Conservation (phyloP, 164 flowering plant genomes). For the Taxillus chinensis region DNA sequence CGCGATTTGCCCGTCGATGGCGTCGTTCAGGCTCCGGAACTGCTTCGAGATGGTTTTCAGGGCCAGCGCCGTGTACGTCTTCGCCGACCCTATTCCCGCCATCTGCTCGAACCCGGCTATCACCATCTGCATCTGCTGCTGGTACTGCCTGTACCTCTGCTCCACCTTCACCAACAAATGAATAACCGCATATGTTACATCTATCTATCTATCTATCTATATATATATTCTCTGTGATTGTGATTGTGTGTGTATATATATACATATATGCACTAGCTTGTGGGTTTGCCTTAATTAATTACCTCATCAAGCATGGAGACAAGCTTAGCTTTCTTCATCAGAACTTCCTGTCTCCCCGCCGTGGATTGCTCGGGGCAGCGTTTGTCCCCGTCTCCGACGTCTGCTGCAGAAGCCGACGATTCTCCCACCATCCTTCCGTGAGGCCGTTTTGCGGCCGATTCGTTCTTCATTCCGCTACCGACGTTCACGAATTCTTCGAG, state of each 20-base stretch:
- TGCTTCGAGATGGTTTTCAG: slow-evolving; percentile 86
- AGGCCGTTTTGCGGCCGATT: slow-evolving; percentile 20
- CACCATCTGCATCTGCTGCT: slow-evolving; percentile 90
- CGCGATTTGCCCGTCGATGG: slow-evolving; percentile 59
- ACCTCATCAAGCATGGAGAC: slow-evolving; percentile 96
- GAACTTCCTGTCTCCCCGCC: slow-evolving; percentile 85
- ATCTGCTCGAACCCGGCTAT: slow-evolving; percentile 75
- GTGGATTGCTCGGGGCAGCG: slow-evolving; percentile 49
- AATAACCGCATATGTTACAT: too few species aligned
- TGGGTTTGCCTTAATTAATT: background rate
- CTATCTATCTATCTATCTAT: too few species aligned
- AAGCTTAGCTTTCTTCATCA: slow-evolving; percentile 96
- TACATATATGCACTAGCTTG: too few species aligned
- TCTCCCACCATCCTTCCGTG: slow-evolving; percentile 33
- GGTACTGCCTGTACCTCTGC: slow-evolving; percentile 91
- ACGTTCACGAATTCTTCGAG: slow-evolving; percentile 89
- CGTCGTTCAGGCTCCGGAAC: slow-evolving; percentile 80
- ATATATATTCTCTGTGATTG: too few species aligned
- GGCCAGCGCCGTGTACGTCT: slow-evolving; percentile 84
- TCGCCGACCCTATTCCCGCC: slow-evolving; percentile 79
- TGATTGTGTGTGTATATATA: too few species aligned
- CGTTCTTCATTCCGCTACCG: slow-evolving; percentile 32
- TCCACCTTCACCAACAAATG: slow-evolving; percentile 53
- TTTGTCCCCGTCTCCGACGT: slow-evolving; percentile 21
- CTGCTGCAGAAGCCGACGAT: slow-evolving; percentile 20